These are phyloP conservation scores for Ophiostoma triangulosporum DNA, from an alignment of 2,329 filamentous ascomycete species.

Conservation along the genomic window DNA sequence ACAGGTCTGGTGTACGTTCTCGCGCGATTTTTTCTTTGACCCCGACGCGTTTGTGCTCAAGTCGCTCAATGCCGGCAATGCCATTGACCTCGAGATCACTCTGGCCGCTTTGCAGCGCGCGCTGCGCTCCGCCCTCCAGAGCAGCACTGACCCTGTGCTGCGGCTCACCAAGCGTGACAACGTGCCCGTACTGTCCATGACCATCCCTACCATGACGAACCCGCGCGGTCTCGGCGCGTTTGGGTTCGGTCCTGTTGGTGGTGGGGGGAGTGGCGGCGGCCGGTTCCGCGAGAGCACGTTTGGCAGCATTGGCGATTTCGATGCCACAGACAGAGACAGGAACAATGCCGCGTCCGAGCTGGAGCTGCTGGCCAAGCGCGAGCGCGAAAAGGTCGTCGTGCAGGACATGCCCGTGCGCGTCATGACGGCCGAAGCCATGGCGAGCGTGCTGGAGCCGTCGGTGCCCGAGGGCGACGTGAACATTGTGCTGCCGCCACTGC, in stretches of 20 bases:
- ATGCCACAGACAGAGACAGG: slow-evolving; percentile 15
- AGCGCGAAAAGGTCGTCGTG: slow-evolving; percentile 82
- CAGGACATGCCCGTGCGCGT: slow-evolving; percentile 95
- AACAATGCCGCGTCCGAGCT: slow-evolving; percentile 29
- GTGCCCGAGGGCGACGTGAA: slow-evolving; percentile 88
- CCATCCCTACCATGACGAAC: slow-evolving; percentile 65
- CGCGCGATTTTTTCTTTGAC: slow-evolving; percentile 69
- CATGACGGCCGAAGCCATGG: slow-evolving; percentile 68
- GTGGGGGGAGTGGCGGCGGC: slow-evolving; percentile 18
- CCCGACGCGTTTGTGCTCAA: slow-evolving; percentile 67
- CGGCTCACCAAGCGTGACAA: slow-evolving; percentile 88
- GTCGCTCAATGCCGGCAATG: slow-evolving; percentile 68
- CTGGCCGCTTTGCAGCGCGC: slow-evolving; percentile 79
- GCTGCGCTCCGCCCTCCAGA: slow-evolving; percentile 66
- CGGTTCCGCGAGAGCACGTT: slow-evolving; percentile 19
- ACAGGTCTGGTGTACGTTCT: slow-evolving; percentile 69
- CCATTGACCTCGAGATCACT: slow-evolving; percentile 92
- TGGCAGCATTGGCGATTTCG: slow-evolving; percentile 27
- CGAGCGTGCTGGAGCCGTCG: slow-evolving; percentile 83
- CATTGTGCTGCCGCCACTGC: slow-evolving; percentile 73
- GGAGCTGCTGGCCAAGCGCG: slow-evolving; percentile 45
- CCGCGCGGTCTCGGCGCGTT: slow-evolving; percentile 22
- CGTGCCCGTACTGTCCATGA: slow-evolving; percentile 75
- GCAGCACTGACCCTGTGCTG: slow-evolving; percentile 68
- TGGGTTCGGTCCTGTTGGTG: slow-evolving; percentile 23